Base-by-base conservation (phyloP, 495 filamentous ascomycete genomes). In the Thozetella sp. region DNA sequence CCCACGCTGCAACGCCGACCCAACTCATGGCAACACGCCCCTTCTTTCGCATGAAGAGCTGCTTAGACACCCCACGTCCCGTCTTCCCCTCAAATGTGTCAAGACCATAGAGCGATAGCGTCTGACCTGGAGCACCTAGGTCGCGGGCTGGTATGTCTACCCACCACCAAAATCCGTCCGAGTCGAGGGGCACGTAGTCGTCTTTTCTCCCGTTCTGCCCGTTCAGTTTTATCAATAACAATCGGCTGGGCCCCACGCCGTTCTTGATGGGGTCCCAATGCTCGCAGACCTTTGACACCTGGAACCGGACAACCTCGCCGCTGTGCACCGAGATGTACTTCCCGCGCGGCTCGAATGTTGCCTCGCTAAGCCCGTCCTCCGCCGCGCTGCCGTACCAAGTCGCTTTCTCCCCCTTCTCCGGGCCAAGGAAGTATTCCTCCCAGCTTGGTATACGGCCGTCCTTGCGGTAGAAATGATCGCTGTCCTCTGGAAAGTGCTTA, bases 381-480 rank as follows among this genome's bases (percentile, higher is more conserved):
- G 79, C 66, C 3, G 72, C 72, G 22, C 75, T 77, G 37, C 79
- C 80, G 27, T 70, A 78, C 65, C 83, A 91, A 56, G 82, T 71
- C 25, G 76, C 70, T 22, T 74, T 72, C 52, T 86, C 81, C 25
- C 75, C 75, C 30, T 77, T 72, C 11, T 74, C 53, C 15, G 64
- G 67, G 25, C 86, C 85, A 10, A 82, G 48, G 25, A 90, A 81
- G 67, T 97, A 97, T 65, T 95, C 89, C 65, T 93, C 89, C 92
- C 92, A 97, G 0, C 73, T 77, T 4, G 84, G 72, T 1, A 64
- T 60, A 11, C 76, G 58, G 3, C 76, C 75, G 25, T 80, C 80
- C 15, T 76, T 72, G 24, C 90, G 85, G 77, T 86, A 93, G 73
- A 92, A 91, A 34, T 90, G 76, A 11, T 65, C 63, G n/a, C 72